Evolutionary conservation across 1,139 yeast species (phyloP).

Genomic region (Magnusiomyces fungicola): DNA sequence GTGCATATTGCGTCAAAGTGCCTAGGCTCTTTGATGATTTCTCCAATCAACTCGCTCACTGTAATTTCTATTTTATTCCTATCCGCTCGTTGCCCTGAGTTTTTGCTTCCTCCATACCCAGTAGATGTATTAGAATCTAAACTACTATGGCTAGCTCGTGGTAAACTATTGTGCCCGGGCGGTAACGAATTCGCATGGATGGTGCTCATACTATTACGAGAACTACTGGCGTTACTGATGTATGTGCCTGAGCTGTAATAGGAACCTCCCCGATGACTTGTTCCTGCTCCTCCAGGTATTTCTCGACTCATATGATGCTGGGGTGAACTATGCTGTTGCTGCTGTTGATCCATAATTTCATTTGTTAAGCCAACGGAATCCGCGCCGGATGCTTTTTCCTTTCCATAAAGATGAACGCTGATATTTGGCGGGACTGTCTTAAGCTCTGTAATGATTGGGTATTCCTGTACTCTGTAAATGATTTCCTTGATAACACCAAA

Average conservation of each 20-base stretch:
- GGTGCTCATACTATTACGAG: background rate
- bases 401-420: background rate
- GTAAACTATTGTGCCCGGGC: background rate
- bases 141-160: background rate
- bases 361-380: background rate
- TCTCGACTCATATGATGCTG: background rate
- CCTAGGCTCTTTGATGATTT: constrained; percentile 45
- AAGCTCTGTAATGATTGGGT: constrained; percentile 45
- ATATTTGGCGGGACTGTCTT: constrained; percentile 24
- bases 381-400: background rate
- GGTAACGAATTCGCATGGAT: background rate
- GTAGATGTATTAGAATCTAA: background rate
- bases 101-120: background rate
- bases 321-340: background rate
- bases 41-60: constrained; percentile 35
- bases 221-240: constrained; percentile 1
- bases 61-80: background rate
- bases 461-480: constrained; percentile 71
- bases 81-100: background rate
- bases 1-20: constrained; percentile 71
- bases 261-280: constrained; percentile 1
- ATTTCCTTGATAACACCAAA: constrained; percentile 81
- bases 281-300: background rate
- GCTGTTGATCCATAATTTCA: background rate
- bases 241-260: background rate